A percentile compares a stretch with the other conserved stretches of the same genome.
phyloP scores from a whole-genome alignment of 2,329 filamentous ascomycete species.

The Clonostachys chloroleuca region DNA sequence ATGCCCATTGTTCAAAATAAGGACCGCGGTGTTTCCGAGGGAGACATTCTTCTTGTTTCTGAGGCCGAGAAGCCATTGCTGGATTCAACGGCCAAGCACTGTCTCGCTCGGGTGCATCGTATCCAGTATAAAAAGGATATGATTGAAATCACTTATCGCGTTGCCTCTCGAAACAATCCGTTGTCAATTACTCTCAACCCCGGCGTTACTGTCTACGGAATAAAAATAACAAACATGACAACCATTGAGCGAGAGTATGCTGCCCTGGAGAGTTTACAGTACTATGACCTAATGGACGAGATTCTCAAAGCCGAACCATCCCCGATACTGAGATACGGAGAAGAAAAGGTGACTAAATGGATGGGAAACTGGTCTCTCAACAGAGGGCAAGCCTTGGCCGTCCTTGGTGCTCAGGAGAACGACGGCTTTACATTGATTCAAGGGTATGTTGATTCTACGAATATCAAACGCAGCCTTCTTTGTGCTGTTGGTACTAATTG shows the following conservation, averaged over 20 bases:
- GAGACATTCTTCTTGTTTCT: slow-evolving; percentile 86
- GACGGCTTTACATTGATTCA: slow-evolving; percentile 97
- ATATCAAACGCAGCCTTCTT: slow-evolving; percentile 22
- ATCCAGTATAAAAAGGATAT: slow-evolving; percentile 76
- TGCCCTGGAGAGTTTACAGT: slow-evolving; percentile 83
- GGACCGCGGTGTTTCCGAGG: slow-evolving; percentile 71
- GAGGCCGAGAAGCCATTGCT: slow-evolving; percentile 66
- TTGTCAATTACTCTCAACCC: slow-evolving; percentile 62
- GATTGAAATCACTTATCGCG: slow-evolving; percentile 81
- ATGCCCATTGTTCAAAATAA: slow-evolving; percentile 68
- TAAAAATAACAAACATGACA: slow-evolving; percentile 88
- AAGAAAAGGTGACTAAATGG: slow-evolving; percentile 64
- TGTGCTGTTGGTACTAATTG: slow-evolving; percentile 28
- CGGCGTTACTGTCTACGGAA: slow-evolving; percentile 64
- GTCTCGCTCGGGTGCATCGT: slow-evolving; percentile 78
- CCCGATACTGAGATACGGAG: slow-evolving; percentile 75
- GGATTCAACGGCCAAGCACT: slow-evolving; percentile 65
- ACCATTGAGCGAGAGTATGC: slow-evolving; percentile 95
- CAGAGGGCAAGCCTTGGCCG: slow-evolving; percentile 81
- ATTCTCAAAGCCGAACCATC: slow-evolving; percentile 87
- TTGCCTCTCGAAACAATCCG: slow-evolving; percentile 63
- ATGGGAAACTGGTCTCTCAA: slow-evolving; percentile 82
- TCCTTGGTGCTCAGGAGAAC: slow-evolving; percentile 88
- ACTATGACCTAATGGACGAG: slow-evolving; percentile 94
- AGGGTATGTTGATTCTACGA: slow-evolving; percentile 43